Evolutionary conservation across 768 basidiomycete species (phyloP), one percentile per base, ranked within the genome.

Genomic region (Cystobasidium ongulense): DNA sequence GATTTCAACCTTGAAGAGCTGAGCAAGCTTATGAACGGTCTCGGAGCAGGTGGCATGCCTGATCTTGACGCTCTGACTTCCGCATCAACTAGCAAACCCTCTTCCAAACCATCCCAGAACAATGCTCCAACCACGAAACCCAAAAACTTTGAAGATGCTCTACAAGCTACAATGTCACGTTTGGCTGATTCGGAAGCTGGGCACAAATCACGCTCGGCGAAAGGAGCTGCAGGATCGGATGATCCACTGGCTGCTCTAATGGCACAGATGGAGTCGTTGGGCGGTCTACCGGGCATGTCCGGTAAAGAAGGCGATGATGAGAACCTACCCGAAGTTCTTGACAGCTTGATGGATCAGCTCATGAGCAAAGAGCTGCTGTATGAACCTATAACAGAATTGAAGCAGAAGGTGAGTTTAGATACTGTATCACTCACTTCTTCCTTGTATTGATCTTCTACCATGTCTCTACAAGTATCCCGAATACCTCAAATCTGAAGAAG

Each of bases 281-380:
- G 54, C 3, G 77, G 78, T 15, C 57, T 77, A 59, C 75, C 73
- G 1, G 78, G 75, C 23, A 59, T 74, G 25, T 77, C 75, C 18
- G 77, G 83, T 33, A 80, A 79, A 1, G 83, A 78, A 0, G 81
- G 78, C 8, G 76, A 72, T n/a, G 80, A 78, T 33, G 80, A 76
- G 21, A 78, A 77, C 31, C 79, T 92, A 15, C 85, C 88, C 52
- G 86, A 84, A 0, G 82, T 92, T 74, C 83, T 95, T 10, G 90
- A 93, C 80, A 85, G 80, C 29, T 89, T 94, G 86, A 90, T 92
- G 90, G 82, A 84, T 25, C 86, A 88, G 80, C 83, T 92, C 29
- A 88, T 91, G 87, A 86, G 85, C 82, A 89, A 90, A 78, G 89
- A 91, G 0, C 83, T 92, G 1, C 81, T 94, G n/a, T 89, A 92